A percentile compares a stretch with the other conserved stretches of the same genome.
phyloP scores from a whole-genome alignment of 1,284 basidiomycete genomes.

The Mycena citricolor region DNA sequence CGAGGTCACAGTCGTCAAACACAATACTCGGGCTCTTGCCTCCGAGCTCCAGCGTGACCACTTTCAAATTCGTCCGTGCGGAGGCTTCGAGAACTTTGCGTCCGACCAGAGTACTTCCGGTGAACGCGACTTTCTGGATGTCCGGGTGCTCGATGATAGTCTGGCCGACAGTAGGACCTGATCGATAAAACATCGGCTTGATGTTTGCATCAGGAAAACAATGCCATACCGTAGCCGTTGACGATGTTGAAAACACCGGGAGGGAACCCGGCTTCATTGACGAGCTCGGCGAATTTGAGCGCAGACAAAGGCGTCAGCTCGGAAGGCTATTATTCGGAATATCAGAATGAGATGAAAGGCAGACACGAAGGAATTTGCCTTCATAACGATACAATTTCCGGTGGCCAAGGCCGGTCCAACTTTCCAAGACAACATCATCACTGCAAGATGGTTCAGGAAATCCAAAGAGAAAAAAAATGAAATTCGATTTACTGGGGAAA shows the following conservation, averaged over 20 bases:
- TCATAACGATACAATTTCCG: constrained; percentile 82
- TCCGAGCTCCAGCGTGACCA: constrained; percentile 89
- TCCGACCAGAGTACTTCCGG: constrained; percentile 79
- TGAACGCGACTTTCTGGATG: constrained; percentile 76
- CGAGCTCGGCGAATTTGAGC: constrained; percentile 53
- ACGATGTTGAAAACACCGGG: constrained; percentile 76
- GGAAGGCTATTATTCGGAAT: constrained; percentile 49
- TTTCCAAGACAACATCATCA: constrained; percentile 57
- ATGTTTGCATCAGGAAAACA: constrained; percentile 48
- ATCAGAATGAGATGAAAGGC: neutral
- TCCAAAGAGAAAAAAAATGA: neutral
- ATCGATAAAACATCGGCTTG: constrained; percentile 74
- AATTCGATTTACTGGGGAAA: constrained; percentile 35
- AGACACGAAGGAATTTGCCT: constrained; percentile 37
- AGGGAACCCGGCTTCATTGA: constrained; percentile 62
- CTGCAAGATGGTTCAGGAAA: constrained; percentile 32
- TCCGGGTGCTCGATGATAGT: constrained; percentile 56
- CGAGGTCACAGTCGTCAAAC: constrained; percentile 75
- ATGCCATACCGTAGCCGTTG: constrained; percentile 64
- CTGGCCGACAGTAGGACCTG: constrained; percentile 70
- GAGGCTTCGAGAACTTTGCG: constrained; percentile 84
- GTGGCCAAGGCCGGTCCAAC: constrained; percentile 65
- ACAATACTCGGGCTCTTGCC: constrained; percentile 87
- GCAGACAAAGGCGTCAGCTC: constrained; percentile 90
- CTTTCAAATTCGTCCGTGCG: constrained; percentile 85